A percentile compares a stretch with the other conserved stretches of the same genome.
phyloP scores from a whole-genome alignment of 192 early-diverging fungal genomes.

The Backusella liffmaniae region DNA sequence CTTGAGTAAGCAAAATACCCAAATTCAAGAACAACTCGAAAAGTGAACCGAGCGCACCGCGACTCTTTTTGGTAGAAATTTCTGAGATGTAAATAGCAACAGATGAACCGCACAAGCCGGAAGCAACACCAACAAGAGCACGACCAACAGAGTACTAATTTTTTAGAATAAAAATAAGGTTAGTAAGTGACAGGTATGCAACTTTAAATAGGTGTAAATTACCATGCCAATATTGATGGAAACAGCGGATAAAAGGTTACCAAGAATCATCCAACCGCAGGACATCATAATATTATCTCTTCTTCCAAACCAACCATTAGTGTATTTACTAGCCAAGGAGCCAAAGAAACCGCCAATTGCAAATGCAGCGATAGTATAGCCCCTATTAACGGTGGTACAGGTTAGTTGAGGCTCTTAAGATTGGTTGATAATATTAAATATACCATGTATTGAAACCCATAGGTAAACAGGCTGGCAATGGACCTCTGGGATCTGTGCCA shows the following conservation, averaged over 20 bases:
- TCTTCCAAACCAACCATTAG: conserved; percentile 46
- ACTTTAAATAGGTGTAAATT: conserved; percentile 3
- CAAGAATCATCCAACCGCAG: conserved; percentile 66
- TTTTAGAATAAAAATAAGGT: neutral
- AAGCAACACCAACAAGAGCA: conserved; percentile 71
- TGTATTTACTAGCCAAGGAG: conserved; percentile 49
- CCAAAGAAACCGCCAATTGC: conserved; percentile 59
- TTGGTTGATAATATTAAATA: conserved; percentile 2
- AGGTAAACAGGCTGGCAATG: conserved; percentile 35
- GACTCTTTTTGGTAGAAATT: conserved; percentile 69
- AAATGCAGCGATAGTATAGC: conserved; percentile 46
- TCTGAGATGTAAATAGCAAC: conserved; percentile 73
- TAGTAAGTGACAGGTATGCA: neutral
- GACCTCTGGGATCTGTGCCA: conserved; percentile 5
- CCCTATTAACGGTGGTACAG: conserved; percentile 25
- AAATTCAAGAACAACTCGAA: conserved; percentile 79
- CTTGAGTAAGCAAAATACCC: conserved; percentile 76
- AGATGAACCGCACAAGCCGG: conserved; percentile 66
- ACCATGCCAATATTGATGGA: conserved; percentile 65
- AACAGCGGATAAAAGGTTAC: conserved; percentile 61
- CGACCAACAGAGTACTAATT: conserved; percentile 60
- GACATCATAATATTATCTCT: conserved; percentile 57
- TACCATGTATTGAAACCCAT: conserved; percentile 38
- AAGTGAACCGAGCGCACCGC: conserved; percentile 70
- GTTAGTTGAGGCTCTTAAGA: neutral